These are phyloP conservation scores for Platanthera guangdongensis DNA, from an alignment of 106 monocot species.

Conservation along the genomic window DNA sequence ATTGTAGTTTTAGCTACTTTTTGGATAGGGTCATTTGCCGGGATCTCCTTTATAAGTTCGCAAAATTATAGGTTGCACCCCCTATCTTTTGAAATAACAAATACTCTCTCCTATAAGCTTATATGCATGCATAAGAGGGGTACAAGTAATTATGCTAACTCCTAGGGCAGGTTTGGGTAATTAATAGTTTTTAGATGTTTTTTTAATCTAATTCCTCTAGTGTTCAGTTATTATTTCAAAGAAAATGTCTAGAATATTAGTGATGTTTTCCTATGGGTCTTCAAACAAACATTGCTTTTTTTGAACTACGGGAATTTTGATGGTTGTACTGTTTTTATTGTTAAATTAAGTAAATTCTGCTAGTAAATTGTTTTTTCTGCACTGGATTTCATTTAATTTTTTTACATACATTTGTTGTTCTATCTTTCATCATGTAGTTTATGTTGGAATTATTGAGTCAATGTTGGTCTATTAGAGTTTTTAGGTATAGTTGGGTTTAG, in stretches of 20 bases:
- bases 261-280: neutral
- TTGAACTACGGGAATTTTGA: neutral
- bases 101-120: too few relatives aligned
- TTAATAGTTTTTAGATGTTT: neutral
- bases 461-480: too few relatives aligned
- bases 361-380: neutral
- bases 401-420: neutral
- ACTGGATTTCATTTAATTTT: neutral
- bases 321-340: neutral
- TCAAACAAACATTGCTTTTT: neutral
- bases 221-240: neutral
- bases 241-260: neutral
- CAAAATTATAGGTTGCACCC: too few relatives aligned
- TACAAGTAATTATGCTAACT: too few relatives aligned
- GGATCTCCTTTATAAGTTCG: too few relatives aligned
- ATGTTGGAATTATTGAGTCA: too few relatives aligned
- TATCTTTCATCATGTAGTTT: neutral
- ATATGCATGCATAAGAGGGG: too few relatives aligned
- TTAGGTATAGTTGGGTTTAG: too few relatives aligned
- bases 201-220: neutral
- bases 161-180: too few relatives aligned
- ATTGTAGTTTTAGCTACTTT: neutral
- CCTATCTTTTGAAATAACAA: too few relatives aligned
- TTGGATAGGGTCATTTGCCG: too few relatives aligned
- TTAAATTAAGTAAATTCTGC: conserved; percentile 1